Evolutionary conservation across 2,329 filamentous ascomycete species (phyloP).

Genomic region (Trichoderma lentiforme): DNA sequence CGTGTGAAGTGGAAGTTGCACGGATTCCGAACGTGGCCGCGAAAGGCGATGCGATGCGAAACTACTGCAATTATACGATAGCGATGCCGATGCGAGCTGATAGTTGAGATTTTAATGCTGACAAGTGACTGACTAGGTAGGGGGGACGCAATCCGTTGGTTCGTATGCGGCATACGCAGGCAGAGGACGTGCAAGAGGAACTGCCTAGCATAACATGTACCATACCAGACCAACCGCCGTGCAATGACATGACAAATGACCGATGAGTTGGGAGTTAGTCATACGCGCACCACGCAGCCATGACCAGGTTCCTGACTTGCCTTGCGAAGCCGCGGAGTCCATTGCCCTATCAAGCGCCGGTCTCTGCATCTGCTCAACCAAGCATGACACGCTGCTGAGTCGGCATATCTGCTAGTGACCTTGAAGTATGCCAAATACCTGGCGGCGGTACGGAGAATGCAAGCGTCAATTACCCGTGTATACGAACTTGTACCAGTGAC

Average conservation of each 20-base stretch:
- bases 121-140: neutral
- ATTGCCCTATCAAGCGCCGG: neutral
- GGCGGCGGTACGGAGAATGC: neutral
- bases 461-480: neutral
- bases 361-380: neutral
- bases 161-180: neutral
- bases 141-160: neutral
- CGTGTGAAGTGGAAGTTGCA: neutral
- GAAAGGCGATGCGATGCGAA: neutral
- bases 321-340: neutral
- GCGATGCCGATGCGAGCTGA: neutral
- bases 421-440: neutral
- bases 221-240: too few species aligned
- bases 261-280: constrained; percentile 3
- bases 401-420: neutral
- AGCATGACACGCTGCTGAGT: neutral
- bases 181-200: neutral
- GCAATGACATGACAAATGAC: constrained; percentile 1
- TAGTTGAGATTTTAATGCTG: neutral
- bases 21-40: neutral
- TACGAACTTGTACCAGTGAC: neutral
- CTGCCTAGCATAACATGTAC: neutral
- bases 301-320: neutral
- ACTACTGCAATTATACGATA: neutral
- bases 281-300: neutral